phyloP scores from a whole-genome alignment of 2,329 filamentous ascomycete genomes.

The Aspergillus arachidicola region DNA sequence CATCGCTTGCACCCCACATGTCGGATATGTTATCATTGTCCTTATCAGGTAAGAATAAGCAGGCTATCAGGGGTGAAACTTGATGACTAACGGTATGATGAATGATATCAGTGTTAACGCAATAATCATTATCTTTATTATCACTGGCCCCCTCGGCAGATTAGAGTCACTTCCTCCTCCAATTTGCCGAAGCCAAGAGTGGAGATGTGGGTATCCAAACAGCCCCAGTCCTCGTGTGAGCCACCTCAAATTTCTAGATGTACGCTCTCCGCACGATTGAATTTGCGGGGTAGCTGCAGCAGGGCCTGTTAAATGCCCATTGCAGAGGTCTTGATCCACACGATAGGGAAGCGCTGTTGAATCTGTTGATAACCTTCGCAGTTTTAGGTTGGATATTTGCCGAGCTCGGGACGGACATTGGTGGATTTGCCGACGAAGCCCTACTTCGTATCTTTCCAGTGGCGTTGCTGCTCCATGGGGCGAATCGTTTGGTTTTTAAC shows the following conservation, averaged over 20 bases:
- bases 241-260: conserved; percentile 3
- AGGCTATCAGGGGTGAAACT: background rate
- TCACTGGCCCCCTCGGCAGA: conserved; percentile 9
- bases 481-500: background rate
- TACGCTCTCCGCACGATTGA: conserved; percentile 21
- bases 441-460: background rate
- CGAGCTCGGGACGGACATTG: conserved; percentile 13
- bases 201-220: conserved; percentile 9
- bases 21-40: background rate
- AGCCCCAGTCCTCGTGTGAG: background rate
- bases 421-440: conserved; percentile 14
- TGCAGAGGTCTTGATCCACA: background rate
- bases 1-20: conserved; percentile 9
- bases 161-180: background rate
- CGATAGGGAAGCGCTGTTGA: background rate
- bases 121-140: background rate
- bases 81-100: conserved; percentile 5
- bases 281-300: conserved; percentile 23
- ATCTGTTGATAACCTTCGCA: conserved; percentile 2
- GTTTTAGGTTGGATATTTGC: conserved; percentile 11
- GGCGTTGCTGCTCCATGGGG: background rate
- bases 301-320: background rate
- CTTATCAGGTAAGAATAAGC: background rate
- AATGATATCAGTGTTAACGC: background rate
- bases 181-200: conserved; percentile 2